Percentiles rank a stretch among this genome's conserved stretches.
Evolutionary conservation across 2,329 filamentous ascomycete species (phyloP).

Genomic region (Alternaria ethzedia): DNA sequence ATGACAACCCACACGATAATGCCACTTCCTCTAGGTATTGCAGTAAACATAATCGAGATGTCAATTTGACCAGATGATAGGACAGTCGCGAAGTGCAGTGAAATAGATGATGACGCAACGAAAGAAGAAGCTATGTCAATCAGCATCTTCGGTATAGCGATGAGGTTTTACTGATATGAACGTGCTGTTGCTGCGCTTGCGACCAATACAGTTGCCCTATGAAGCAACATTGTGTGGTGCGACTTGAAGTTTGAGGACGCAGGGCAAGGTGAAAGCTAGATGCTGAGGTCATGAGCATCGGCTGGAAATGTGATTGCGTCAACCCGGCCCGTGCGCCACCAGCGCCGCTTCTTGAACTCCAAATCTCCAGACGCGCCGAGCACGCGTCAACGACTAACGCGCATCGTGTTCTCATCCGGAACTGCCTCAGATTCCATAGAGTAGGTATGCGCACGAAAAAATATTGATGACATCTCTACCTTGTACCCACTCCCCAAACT

Average conservation of each 20-base stretch:
- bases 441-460: neutral
- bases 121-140: neutral
- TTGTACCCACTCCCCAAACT: neutral
- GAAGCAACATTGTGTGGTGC: neutral
- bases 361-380: neutral
- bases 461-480: neutral
- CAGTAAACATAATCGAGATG: neutral
- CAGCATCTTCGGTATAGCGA: neutral
- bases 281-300: neutral
- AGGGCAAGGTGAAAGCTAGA: neutral
- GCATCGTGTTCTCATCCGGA: neutral
- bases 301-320: neutral
- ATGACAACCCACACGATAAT: neutral
- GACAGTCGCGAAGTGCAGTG: neutral
- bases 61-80: neutral
- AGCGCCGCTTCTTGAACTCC: neutral
- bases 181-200: neutral
- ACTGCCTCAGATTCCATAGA: neutral
- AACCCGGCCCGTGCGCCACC: neutral
- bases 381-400: neutral
- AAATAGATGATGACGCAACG: neutral
- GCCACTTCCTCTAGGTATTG: neutral
- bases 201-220: neutral
- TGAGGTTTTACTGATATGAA: neutral
- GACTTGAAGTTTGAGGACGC: neutral